Conservation (phyloP, 139 green algal species). For the Microglena sp. region DNA sequence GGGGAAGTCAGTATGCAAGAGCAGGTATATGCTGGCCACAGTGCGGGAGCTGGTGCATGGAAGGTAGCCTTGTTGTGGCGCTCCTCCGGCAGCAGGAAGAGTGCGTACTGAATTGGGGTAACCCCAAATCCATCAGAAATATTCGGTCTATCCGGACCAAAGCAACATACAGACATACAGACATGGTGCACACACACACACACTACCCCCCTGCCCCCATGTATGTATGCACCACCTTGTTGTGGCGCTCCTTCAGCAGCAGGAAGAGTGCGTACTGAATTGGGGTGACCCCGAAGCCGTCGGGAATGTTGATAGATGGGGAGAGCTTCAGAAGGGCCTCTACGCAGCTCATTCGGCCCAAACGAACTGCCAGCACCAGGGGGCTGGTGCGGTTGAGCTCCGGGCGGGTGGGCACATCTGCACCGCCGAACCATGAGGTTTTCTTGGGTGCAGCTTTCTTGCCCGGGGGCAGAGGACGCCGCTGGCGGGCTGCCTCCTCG, state of each 20-base stretch:
- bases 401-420: slow-evolving; percentile 15
- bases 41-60: too few species aligned
- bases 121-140: slow-evolving; percentile 12
- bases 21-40: too few species aligned
- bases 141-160: too few species aligned
- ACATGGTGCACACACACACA: too few species aligned
- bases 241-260: slow-evolving; percentile 11
- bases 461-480: slow-evolving; percentile 4
- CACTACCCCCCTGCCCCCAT: too few species aligned
- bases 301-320: slow-evolving; percentile 11
- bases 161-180: too few species aligned
- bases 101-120: slow-evolving; percentile 19
- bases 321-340: slow-evolving; percentile 4
- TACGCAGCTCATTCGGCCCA: slow-evolving; percentile 19
- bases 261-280: slow-evolving; percentile 22
- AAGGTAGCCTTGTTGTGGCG: too few species aligned
- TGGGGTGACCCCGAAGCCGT: slow-evolving; percentile 14
- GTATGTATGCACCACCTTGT: too few species aligned
- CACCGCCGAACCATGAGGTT: slow-evolving; percentile 15
- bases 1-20: too few species aligned
- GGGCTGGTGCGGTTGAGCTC: slow-evolving; percentile 18
- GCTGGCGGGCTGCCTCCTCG: slow-evolving; percentile 3
- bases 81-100: slow-evolving; percentile 23
- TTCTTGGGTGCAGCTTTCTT: slow-evolving; percentile 11
- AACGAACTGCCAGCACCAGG: slow-evolving; percentile 20